A percentile compares a stretch with the other conserved stretches of the same genome.
phyloP scores from a whole-genome alignment of 805 yeast genomes.

The Myxozyma sirexii region DNA sequence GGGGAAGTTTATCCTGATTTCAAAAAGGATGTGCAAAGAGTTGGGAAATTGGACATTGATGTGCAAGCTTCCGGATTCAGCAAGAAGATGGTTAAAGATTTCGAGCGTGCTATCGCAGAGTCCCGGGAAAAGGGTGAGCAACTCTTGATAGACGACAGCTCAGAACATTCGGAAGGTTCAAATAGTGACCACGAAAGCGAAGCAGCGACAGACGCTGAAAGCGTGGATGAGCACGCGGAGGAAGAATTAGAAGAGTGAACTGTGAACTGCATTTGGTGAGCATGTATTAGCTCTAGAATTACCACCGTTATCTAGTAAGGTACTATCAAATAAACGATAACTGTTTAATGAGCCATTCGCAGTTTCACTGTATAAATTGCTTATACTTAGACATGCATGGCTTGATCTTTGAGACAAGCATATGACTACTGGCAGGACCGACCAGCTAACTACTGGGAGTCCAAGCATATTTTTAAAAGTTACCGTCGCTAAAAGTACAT shows the following conservation, averaged over 20 bases:
- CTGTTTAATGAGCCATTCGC: slow-evolving; percentile 57
- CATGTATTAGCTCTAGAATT: slow-evolving; percentile 54
- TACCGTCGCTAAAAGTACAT: too few species aligned
- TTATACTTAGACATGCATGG: slow-evolving; percentile 55
- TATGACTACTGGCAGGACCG: slow-evolving; percentile 57
- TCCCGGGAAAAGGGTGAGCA: slow-evolving; percentile 42
- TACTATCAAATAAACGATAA: slow-evolving; percentile 54
- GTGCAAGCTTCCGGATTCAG: slow-evolving; percentile 90
- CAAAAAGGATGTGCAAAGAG: slow-evolving; percentile 70
- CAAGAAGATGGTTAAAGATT: slow-evolving; percentile 60
- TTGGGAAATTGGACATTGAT: slow-evolving; percentile 72
- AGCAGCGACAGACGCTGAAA: slow-evolving; percentile 32
- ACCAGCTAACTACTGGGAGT: slow-evolving; percentile 47
- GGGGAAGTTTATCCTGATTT: slow-evolving; percentile 86
- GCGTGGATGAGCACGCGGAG: not conserved
- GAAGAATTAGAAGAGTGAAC: not conserved
- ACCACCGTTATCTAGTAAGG: slow-evolving; percentile 54
- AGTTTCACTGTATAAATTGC: slow-evolving; percentile 53
- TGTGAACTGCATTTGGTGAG: not conserved
- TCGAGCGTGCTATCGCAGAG: slow-evolving; percentile 72
- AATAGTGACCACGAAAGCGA: slow-evolving; percentile 56
- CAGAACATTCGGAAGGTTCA: slow-evolving; percentile 44
- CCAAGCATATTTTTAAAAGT: too few species aligned
- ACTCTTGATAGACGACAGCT: slow-evolving; percentile 39
- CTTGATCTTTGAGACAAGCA: slow-evolving; percentile 57